A percentile compares a stretch with the other conserved stretches of the same genome.
Evolutionary conservation across 257 asterid genomes (phyloP).

Genomic region (Fraxinus quadrangulata): DNA sequence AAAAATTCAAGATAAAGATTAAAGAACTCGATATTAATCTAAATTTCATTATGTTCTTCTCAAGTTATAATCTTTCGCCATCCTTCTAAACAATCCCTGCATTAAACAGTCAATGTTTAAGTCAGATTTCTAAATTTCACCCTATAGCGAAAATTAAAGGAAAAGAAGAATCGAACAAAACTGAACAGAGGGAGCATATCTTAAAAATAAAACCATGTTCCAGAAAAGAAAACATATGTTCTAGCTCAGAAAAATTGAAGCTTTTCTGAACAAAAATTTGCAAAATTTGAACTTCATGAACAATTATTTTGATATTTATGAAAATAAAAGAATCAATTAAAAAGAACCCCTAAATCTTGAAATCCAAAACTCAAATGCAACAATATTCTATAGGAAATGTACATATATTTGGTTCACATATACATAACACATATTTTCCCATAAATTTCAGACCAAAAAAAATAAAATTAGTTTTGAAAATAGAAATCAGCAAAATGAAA

Average conservation of each 20-base stretch:
- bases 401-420: conserved; percentile 2
- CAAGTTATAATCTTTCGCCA: background rate
- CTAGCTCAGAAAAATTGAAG: background rate
- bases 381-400: background rate
- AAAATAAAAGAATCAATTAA: background rate
- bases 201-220: background rate
- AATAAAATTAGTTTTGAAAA: background rate
- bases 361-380: conserved; percentile 27
- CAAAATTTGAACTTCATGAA: background rate
- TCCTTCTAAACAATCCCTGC: conserved; percentile 38
- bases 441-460: conserved; percentile 15
- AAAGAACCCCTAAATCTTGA: conserved; percentile 35
- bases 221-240: background rate
- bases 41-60: conserved; percentile 8
- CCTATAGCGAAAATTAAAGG: background rate
- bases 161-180: too few species aligned
- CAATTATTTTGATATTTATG: background rate
- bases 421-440: background rate
- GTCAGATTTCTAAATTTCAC: conserved; percentile 27
- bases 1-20: conserved; percentile 23
- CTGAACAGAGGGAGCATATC: background rate
- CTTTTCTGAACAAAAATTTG: background rate
- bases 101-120: conserved; percentile 28
- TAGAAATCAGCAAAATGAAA: conserved; percentile 2
- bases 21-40: conserved; percentile 29